These are phyloP conservation scores for Acanthamoeba castellanii DNA, from an alignment of 208 protist genomes.

Conservation along the genomic window DNA sequence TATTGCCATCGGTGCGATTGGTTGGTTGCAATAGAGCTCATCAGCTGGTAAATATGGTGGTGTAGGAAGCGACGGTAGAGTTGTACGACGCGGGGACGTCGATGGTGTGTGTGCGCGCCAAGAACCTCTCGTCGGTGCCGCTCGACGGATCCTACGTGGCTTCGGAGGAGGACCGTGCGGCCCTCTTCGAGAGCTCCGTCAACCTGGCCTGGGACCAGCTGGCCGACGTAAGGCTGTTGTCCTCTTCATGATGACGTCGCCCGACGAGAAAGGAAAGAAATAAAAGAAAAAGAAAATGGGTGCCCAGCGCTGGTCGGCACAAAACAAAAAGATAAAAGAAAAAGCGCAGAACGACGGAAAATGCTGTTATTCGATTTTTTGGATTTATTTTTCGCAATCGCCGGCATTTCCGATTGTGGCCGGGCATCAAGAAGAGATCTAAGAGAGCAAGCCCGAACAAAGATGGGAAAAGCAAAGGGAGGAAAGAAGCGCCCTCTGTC, in stretches of 20 bases:
- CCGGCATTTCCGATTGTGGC: background rate
- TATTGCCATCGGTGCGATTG: too few species aligned
- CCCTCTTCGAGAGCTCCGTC: background rate
- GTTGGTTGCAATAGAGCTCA: too few species aligned
- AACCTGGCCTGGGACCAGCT: conserved; percentile 4
- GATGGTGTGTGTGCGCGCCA: background rate
- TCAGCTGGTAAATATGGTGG: too few species aligned
- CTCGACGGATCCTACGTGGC: conserved; percentile 2
- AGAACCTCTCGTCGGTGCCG: background rate
- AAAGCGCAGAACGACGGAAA: background rate
- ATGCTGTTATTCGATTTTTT: background rate
- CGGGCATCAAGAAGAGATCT: too few species aligned
- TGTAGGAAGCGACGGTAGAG: conserved; percentile 9
- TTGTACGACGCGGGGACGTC: background rate
- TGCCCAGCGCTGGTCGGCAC: too few species aligned
- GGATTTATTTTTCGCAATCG: background rate
- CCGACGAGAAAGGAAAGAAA: too few species aligned
- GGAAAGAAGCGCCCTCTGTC: background rate
- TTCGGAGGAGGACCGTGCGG: conserved; percentile 3
- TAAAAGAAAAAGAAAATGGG: too few species aligned
- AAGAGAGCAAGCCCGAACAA: background rate
- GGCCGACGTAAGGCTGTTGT: background rate
- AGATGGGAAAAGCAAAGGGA: conserved; percentile 6
- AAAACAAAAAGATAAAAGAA: background rate
- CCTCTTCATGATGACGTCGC: too few species aligned